Evolutionary conservation across 495 filamentous ascomycete species (phyloP), one percentile per base, ranked within the genome.

Genomic region (Copromyces sp.): DNA sequence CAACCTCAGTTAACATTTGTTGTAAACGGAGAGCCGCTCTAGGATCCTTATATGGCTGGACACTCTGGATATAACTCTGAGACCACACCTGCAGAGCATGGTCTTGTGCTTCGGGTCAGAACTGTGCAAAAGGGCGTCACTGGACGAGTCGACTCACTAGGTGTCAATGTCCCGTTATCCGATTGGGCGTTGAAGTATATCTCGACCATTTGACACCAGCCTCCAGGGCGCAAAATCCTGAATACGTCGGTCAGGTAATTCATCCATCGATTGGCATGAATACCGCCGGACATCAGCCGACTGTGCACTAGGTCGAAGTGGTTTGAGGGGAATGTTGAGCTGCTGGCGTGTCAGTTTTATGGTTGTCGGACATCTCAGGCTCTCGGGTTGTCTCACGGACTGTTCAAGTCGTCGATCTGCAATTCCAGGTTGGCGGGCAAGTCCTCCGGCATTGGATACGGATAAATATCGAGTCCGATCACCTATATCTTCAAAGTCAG

Each of bases 191-290:
- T 94, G 80, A 89, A 91, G 76, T 97, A 94, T 73, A 94, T 87
- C 79, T 99, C 95, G 37, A 92, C 87, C 87, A 98, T 90, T 79
- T 99, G 95, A 69, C 93, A 87, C 94, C 94, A 98, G 20, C 95
- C 94, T 35, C 91, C 85, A 7, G 82, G 82, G 17, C 84, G 82
- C 71, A 86, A 84, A 16, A 86, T 81, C 61, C 87, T 83, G 42
- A 84, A 77, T 17, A 97, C 91, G 75, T 98, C 95, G 73, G 84
- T 83, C 73, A 97, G 80, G 83, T 98, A 98, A 20, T 87, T 86
- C 72, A 83, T 80, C 95, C 95, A 99, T 81, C 93, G 85, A 73
- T 84, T 82, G 72, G 84, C 82, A 73, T 96, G 87, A 74, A 99
- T 93, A 9, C 94, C 95, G 69, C 89, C 84, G 39, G 88, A 87